These are phyloP conservation scores for Solanum piurae DNA, from an alignment of 257 asterid species.

Conservation along the genomic window DNA sequence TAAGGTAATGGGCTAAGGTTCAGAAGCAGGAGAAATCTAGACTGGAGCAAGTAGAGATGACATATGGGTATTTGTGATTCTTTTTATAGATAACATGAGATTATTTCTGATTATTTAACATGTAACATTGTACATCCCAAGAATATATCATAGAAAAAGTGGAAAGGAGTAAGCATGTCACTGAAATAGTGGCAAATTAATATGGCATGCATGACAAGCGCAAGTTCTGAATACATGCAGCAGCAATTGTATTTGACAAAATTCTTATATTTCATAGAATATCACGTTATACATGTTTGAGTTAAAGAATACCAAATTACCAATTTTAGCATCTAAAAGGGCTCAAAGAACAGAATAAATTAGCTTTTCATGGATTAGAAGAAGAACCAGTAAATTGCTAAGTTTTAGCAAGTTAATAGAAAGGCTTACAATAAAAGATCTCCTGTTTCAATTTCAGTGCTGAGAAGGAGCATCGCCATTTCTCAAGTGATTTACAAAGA, in stretches of 20 bases:
- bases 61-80: background rate
- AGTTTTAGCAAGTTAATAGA: background rate
- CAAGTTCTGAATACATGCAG: background rate
- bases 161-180: background rate
- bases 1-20: background rate
- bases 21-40: background rate
- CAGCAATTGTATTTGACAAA: background rate
- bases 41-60: background rate
- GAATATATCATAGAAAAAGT: background rate
- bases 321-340: background rate
- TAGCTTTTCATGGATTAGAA: background rate
- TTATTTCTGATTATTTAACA: background rate
- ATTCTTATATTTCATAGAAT: background rate
- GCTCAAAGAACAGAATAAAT: background rate
- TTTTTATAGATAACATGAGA: background rate
- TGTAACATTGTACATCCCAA: background rate
- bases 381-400: background rate
- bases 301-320: background rate
- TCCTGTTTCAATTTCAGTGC: constrained; percentile 88
- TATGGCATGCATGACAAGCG: background rate
- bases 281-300: background rate
- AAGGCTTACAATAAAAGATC: constrained; percentile 72
- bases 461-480: constrained; percentile 76
- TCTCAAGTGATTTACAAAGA: constrained; percentile 55
- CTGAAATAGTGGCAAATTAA: background rate